Base-by-base conservation (phyloP, 768 basidiomycete genomes). In the Cubamyces lactineus region DNA sequence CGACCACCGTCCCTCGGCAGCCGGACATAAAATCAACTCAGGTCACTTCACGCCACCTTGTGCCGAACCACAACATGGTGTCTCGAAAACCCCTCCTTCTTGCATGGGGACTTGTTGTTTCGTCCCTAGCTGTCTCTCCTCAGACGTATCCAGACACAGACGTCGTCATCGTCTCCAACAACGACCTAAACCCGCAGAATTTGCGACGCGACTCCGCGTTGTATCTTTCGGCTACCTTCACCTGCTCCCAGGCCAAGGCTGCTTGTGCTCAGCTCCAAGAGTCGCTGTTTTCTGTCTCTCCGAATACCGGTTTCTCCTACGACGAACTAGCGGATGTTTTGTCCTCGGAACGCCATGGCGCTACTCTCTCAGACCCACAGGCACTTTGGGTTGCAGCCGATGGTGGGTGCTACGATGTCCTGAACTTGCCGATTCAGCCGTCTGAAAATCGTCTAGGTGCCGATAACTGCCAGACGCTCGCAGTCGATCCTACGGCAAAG, bases 141-240 rank as follows among this genome's bases (percentile, higher is more conserved):
- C 26, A 41, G 45, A 28, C 39, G 1, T 56, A 55, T 43, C 60
- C 60, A 15, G 40, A 54, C 47, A 61, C 51, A 5, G 47, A 56
- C 34, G 60, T 55, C 38, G 53, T 52, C 15, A 59, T 61, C 24
- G 24, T 55, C 12, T 49, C 53, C 7, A 61, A 61, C 47, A 59
- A 59, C 28, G 53, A 61, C 24, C 60, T 56, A n/a, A 40, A 54
- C 46, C 47, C 60, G 16, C 55, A 53, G 21, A 61, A 56, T 43
- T 15, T 24, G 2, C 54, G 55, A 2, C 60, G 53, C 3, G 46
- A 50, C 11, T 28, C 53, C 24, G 60, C 53, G 3, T 45, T 61
- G 13, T 61, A 49, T 39, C 40, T 61, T 19, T 40, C 26, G 16
- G 43, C 24, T 28, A 12, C 8, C 12, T 42, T 55, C 47, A 49